Base-by-base conservation (phyloP, 305 asterid genomes). In the Euphrasia arctica region DNA sequence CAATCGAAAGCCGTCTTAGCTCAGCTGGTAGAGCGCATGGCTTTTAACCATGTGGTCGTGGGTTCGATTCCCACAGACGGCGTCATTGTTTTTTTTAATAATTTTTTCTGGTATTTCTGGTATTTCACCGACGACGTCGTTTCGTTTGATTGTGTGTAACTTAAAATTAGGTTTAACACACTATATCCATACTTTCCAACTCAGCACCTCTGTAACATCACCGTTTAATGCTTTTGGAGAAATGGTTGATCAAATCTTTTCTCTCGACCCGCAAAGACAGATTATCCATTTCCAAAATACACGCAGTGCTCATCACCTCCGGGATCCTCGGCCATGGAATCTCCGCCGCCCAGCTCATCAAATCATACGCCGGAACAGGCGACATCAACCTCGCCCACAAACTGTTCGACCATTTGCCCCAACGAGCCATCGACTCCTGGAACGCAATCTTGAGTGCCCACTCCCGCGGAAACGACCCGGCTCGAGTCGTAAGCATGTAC, bases 11-110 rank as follows among this genome's bases (percentile, higher is more conserved):
- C 87, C 90, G 82, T 81, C 85, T 83, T 82, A 84, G 88, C 91
- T 82, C 88, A 84, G 84, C 81, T 13, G 94, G 91, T 88, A 83
- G 91, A 78, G 93, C 83, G 82, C 85, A 70, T 85, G 94, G 89
- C 95, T 85, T 87, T 87, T 87, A 88, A 83, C 91, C 91, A 88
- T 72, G 91, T 88, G 95, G 94, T 88, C 95, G 94, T 88, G 95
- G 89, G 94, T 85, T 88, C 86, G 88, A 85, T 79, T 82, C 89
- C 91, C 95, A 86, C 87, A 84, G 91, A 84, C 89, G 95, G 89
- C 91, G 91, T 0, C 8, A 0, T 9, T 41, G 11, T 41, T 9
- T 41, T 1, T 4, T 6, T 41, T 4, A 1, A 39, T 1, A 39
- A 1, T 1, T 3, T 41, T 8, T 41, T 41, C 9, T 41, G 2